A percentile compares a stretch with the other conserved stretches of the same genome.
Conservation (phyloP, 1,284 basidiomycete genomes). For the Rhodotorula sp. region DNA sequence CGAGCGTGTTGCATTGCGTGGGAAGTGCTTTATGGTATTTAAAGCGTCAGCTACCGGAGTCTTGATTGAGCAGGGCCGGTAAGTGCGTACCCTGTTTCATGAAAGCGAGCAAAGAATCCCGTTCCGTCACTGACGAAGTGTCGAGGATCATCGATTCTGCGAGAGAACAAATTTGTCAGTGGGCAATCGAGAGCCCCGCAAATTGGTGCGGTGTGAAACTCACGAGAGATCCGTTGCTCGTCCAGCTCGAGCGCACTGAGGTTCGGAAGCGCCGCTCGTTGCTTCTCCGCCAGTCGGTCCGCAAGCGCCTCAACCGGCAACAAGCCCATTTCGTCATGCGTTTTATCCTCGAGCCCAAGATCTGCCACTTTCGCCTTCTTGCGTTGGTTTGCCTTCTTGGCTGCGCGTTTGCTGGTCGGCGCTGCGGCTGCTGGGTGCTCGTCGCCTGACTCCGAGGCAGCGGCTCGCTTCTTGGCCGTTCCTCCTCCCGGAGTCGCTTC, state of each 20-base stretch:
- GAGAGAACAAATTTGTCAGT: slow-evolving; percentile 48
- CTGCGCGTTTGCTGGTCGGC: slow-evolving; percentile 15
- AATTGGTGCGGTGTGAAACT: slow-evolving; percentile 32
- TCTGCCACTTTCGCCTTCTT: slow-evolving; percentile 59
- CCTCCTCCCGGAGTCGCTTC: not conserved
- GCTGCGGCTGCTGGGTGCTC: not conserved
- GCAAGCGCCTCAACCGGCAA: slow-evolving; percentile 30
- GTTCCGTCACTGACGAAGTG: slow-evolving; percentile 66
- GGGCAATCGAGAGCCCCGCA: not conserved
- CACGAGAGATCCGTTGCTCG: slow-evolving; percentile 70
- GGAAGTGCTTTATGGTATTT: slow-evolving; percentile 62
- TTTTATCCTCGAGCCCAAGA: slow-evolving; percentile 49
- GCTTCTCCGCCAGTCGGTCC: slow-evolving; percentile 41
- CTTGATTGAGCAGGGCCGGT: not conserved
- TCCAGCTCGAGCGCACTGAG: slow-evolving; percentile 67
- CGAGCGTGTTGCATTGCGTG: slow-evolving; percentile 63
- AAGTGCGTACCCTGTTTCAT: slow-evolving; percentile 61
- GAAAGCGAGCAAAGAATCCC: slow-evolving; percentile 68
- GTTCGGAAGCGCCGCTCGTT: slow-evolving; percentile 63
- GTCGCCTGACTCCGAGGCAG: not conserved
- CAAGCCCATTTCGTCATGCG: slow-evolving; percentile 50
- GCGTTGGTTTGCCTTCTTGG: slow-evolving; percentile 60
- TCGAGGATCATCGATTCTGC: slow-evolving; percentile 59
- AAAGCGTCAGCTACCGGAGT: not conserved
- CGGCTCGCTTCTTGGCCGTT: not conserved